These are phyloP conservation scores for Boletus huronensis DNA, from an alignment of 768 basidiomycete species.

Conservation along the genomic window DNA sequence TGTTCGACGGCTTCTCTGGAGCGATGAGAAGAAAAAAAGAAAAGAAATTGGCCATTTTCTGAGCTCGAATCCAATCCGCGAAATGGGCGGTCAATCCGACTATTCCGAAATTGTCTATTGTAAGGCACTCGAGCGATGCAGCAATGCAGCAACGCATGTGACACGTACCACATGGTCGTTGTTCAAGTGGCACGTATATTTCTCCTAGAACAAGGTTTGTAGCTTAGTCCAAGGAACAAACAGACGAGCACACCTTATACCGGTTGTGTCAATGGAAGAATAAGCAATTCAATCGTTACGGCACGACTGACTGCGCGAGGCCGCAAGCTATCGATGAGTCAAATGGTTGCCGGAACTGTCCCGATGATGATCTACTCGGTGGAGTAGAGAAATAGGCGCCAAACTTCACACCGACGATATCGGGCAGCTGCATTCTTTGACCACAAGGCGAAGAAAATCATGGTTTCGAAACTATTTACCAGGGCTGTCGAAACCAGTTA, in stretches of 20 bases:
- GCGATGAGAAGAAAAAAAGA: background rate
- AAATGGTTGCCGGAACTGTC: constrained; percentile 5
- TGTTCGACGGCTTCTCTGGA: constrained; percentile 1
- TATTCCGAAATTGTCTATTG: background rate
- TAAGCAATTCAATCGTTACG: constrained; percentile 30
- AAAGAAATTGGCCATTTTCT: constrained; percentile 1
- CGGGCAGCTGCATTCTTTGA: background rate
- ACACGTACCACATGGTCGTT: constrained; percentile 11
- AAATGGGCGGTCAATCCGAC: constrained; percentile 6
- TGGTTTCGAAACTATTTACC: constrained; percentile 11
- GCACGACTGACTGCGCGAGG: constrained; percentile 5
- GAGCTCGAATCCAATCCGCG: constrained; percentile 14
- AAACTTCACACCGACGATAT: background rate
- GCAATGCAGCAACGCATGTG: background rate
- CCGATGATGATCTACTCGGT: background rate
- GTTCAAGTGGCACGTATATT: background rate
- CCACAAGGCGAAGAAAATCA: background rate
- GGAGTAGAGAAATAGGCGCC: background rate
- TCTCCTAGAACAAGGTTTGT: constrained; percentile 21
- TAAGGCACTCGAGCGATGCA: background rate
- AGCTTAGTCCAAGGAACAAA: constrained; percentile 5
- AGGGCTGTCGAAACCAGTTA: constrained; percentile 9
- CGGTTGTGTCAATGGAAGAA: constrained; percentile 12
- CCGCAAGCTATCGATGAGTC: constrained; percentile 12
- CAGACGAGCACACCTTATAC: constrained; percentile 22